A percentile compares a stretch with the other conserved stretches of the same genome.
phyloP scores from a whole-genome alignment of 352 stramenopile species.

The Globisporangium perplexum region DNA sequence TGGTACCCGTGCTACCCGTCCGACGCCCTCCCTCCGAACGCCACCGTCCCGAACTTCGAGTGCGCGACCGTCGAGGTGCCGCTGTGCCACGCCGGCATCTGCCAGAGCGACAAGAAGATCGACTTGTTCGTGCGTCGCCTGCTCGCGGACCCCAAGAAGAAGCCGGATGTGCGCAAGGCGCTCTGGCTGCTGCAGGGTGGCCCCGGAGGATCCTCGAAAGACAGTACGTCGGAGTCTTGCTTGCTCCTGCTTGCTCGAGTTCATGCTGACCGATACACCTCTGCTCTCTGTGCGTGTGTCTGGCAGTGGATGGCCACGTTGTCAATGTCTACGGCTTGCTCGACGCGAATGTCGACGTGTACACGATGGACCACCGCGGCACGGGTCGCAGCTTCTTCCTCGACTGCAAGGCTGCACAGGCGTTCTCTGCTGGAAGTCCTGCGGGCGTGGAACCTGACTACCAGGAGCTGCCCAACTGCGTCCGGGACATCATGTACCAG shows the following conservation, averaged over 20 bases:
- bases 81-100: constrained; percentile 67
- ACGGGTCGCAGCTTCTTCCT: constrained; percentile 10
- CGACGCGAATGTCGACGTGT: constrained; percentile 2
- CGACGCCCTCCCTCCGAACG: neutral
- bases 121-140: constrained; percentile 38
- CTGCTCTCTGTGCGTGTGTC: neutral
- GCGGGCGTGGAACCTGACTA: neutral
- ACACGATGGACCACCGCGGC: constrained; percentile 16
- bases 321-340: constrained; percentile 1
- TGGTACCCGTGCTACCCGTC: neutral
- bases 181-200: constrained; percentile 22
- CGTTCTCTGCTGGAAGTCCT: constrained; percentile 2
- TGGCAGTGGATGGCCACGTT: constrained; percentile 12
- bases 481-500: constrained; percentile 26
- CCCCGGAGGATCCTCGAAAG: constrained; percentile 14
- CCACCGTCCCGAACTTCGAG: constrained; percentile 18
- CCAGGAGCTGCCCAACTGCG: constrained; percentile 5
- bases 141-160: constrained; percentile 5
- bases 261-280: neutral
- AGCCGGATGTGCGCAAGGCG: constrained; percentile 2
- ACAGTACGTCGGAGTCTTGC: constrained; percentile 1
- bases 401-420: constrained; percentile 8
- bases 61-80: constrained; percentile 63
- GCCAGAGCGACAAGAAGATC: constrained; percentile 45
- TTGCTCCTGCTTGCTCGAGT: too few relatives aligned